Conservation (phyloP, 495 filamentous ascomycete genomes). For the Sabuloglossum arenarium region DNA sequence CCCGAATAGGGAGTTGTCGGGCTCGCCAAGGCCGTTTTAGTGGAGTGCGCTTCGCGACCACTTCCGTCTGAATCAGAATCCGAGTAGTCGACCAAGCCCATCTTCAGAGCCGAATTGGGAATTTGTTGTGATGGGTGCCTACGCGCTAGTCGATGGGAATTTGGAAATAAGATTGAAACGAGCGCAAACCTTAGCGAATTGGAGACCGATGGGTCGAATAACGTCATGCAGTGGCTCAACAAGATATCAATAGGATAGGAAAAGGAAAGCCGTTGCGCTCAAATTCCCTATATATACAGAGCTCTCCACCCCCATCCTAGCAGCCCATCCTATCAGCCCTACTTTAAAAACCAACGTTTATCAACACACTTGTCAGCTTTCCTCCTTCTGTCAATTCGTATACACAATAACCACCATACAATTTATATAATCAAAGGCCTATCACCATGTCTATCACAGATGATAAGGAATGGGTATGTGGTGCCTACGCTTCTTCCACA, state of each 20-base stretch:
- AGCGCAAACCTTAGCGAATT: neutral
- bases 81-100: conserved; percentile 67
- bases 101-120: conserved; percentile 13
- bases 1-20: neutral
- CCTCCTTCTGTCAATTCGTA: neutral
- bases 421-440: neutral
- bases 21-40: neutral
- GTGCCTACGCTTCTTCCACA: neutral
- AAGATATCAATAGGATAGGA: neutral
- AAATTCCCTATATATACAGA: no score
- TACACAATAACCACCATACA: neutral
- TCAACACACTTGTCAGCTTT: neutral
- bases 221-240: neutral
- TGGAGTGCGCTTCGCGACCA: conserved; percentile 5
- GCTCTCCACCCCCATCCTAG: no score
- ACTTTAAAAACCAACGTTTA: no score
- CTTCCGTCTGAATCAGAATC: conserved; percentile 36
- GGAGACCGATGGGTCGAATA: no score
- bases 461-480: conserved; percentile 11
- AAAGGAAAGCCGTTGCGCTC: neutral
- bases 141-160: no score
- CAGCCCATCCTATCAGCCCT: neutral
- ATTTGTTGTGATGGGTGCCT: neutral
- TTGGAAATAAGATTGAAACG: neutral
- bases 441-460: neutral